Conservation (phyloP, 2,329 filamentous ascomycete species). For the Penicillium sp. region DNA sequence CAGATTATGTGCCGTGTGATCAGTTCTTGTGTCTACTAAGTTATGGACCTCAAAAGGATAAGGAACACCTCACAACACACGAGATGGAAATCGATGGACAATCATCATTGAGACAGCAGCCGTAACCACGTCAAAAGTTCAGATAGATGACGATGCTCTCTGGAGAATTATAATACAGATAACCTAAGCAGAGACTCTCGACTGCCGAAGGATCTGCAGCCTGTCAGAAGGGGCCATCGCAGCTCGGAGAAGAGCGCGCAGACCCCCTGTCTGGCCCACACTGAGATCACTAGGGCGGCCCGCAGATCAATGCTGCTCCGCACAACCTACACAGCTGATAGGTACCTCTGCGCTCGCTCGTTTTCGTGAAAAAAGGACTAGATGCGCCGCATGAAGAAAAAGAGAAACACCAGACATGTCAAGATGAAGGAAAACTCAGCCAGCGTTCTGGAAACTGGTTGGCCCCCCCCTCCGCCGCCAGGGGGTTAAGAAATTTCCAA, state of each 20-base stretch:
- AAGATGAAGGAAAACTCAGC: conserved; percentile 15
- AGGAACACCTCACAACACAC: not conserved
- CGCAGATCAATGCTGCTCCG: conserved; percentile 1
- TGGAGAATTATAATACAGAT: too few species aligned
- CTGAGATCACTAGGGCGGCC: not conserved
- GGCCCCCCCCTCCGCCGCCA: conserved; percentile 9
- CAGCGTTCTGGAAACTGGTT: conserved; percentile 12
- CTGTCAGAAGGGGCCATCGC: not conserved
- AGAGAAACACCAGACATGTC: conserved; percentile 21
- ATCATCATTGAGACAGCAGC: not conserved
- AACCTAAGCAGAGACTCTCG: too few species aligned
- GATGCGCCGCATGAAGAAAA: conserved; percentile 13
- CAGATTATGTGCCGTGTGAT: too few species aligned
- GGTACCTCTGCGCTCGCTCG: conserved; percentile 19
- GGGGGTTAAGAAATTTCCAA: conserved; percentile 2
- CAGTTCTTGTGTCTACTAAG: too few species aligned
- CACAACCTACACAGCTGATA: conserved; percentile 30
- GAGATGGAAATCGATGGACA: too few species aligned
- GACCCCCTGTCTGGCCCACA: not conserved
- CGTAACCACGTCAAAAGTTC: not conserved
- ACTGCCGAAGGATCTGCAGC: too few species aligned
- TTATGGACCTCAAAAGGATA: too few species aligned
- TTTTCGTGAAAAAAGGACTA: conserved; percentile 10
- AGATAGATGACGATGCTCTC: too few species aligned
- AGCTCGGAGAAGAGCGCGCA: conserved; percentile 8